Base-by-base conservation (phyloP, 768 basidiomycete genomes). In the Rhizopogon rudus region DNA sequence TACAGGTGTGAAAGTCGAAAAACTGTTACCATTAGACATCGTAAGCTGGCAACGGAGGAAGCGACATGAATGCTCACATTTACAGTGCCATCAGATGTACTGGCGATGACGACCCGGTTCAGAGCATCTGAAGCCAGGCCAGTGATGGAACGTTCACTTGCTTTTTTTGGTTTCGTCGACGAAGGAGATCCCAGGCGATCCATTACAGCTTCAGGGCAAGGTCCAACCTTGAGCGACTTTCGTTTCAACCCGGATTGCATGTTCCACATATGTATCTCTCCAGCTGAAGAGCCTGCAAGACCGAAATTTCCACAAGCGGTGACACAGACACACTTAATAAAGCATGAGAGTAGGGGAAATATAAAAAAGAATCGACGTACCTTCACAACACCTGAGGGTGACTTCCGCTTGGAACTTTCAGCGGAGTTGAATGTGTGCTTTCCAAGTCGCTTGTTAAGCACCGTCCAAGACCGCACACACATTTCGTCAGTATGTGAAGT, bases 281-380 rank as follows among this genome's bases (percentile, higher is more conserved):
- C 90, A 0, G 82, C 86, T 2, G 91, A 90, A 1, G 88, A 88
- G 25, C 93, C 85, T 3, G 84, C 92, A 10, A 98, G 69, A 29
- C 90, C 92, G 66, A 98, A 99, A 65, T 98, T 98, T 7, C 97
- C 97, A 65, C 97, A 99, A 0, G 92, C 88, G 3, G 94, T 88
- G 17, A 98, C 88, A 59, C 87, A 91, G 16, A 95, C 90, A 13
- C 87, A 81, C 89, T 91, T 60, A 20, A 7, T 14, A 40, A 39
- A 25, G 17, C 12, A 57, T 40, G 9, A 51, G 42, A 40, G 3
- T 8, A 25, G 42, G 16, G 2, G 10, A 5, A 51, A 44, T 22
- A 10, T 52, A 49, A 57, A 20, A 39, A 54, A 53, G 10, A 57
- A 57, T 33, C 62, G 5, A 57, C 66, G 44, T 51, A 91, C 93